Evolutionary conservation across 306 rosid genomes (phyloP), one percentile per base, ranked within the genome.

Genomic region (Fagus sylvatica): DNA sequence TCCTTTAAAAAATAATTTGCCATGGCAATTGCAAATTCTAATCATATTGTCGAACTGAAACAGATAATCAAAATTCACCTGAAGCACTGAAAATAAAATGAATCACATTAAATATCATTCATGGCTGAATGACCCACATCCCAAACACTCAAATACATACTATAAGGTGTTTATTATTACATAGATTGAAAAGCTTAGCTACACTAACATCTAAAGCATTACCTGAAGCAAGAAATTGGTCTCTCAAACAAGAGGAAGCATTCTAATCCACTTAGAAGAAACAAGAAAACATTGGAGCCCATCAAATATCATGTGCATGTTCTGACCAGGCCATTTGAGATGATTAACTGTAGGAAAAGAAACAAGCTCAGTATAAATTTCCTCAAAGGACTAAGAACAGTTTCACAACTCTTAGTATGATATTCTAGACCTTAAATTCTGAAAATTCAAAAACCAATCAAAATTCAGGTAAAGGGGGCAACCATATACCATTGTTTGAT

Each of bases 21-120:
- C 73, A 60, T 82, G n/a, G 4, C 28, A 78, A 33, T 36, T 69
- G 15, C 49, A 75, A 36, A 85, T 32, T 67, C 56, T 85, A 77
- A 79, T 78, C 88, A 90, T 59, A 7, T 87, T 70, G 83, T 6
- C 56, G 6, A 64, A 36, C 68, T 19, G 34, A 80, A 22, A 79
- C 4, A 30, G 73, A 80, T 59, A 74, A 34, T 15, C 11, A 40
- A 56, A 71, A 19, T 73, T 75, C 39, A 68, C 71, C 76, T 62
- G 33, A 59, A 56, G n/a, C 76, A 41, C 49, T 55, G 75, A 28
- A 36, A 5, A 42, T 41, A 17, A 41, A 42, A 53, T 55, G 39
- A 17, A 6, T 43, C 53, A 53, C 39, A 30, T 16, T 65, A 3
- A 65, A 65, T 37, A 39, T 37, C 32, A 39, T 15, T 46, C 28